A percentile compares a stretch with the other conserved stretches of the same genome.
phyloP scores from a whole-genome alignment of 176 grass and related monocot species.

The Carex cristatella region DNA sequence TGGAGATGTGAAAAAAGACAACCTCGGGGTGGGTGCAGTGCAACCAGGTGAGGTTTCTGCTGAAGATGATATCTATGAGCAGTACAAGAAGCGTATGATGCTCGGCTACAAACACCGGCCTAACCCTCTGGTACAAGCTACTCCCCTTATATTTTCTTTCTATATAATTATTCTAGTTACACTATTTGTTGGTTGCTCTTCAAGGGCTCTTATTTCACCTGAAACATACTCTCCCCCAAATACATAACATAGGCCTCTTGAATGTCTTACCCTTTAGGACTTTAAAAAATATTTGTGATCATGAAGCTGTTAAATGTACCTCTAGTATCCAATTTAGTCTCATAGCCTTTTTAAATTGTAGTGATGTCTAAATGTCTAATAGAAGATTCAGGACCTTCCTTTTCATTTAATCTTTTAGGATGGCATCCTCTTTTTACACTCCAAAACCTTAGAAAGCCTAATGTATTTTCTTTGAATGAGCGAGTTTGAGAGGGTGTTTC shows the following conservation, averaged over 20 bases:
- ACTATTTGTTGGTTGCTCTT: not conserved
- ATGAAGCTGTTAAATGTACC: not conserved
- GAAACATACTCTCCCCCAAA: not conserved
- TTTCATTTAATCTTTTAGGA: not conserved
- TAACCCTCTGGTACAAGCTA: constrained; percentile 67
- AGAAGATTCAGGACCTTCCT: not conserved
- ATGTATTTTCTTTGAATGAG: not conserved
- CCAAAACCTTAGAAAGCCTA: not conserved
- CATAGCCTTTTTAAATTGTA: not conserved
- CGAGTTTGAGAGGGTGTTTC: not conserved
- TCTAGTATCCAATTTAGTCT: not conserved
- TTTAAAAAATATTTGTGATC: not conserved
- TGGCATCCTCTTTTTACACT: not conserved
- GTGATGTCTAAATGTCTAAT: not conserved
- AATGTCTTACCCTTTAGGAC: not conserved
- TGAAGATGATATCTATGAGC: constrained; percentile 98
- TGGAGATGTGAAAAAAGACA: constrained; percentile 80
- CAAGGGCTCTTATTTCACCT: not conserved
- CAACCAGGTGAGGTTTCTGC: constrained; percentile 62
- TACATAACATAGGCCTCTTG: not conserved
- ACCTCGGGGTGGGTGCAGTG: constrained; percentile 86
- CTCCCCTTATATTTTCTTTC: not conserved
- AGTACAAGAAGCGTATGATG: constrained; percentile 99
- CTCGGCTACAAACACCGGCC: constrained; percentile 89
- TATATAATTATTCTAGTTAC: not conserved